Conservation (phyloP, 129 eudicot genomes). For the Deinandra increscens region DNA sequence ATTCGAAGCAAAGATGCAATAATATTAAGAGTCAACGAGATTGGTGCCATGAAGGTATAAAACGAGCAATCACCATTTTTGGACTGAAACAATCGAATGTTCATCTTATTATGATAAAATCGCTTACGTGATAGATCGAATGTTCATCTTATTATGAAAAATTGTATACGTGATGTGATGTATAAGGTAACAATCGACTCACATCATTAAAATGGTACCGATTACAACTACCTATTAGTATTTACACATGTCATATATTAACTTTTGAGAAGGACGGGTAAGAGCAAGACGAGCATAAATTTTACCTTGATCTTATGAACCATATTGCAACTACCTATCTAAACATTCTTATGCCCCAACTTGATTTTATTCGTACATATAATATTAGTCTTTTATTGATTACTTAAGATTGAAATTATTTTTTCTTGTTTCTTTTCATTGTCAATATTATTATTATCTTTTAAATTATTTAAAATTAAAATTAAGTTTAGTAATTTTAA, state of each 20-base stretch:
- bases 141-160: not conserved
- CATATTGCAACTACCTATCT: not conserved
- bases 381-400: no score
- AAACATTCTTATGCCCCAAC: not conserved
- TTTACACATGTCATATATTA: no score
- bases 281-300: not conserved
- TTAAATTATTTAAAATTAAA: no score
- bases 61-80: not conserved
- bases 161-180: not conserved
- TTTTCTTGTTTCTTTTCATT: no score
- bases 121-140: not conserved
- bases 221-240: no score
- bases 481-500: no score
- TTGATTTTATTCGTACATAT: not conserved
- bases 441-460: no score
- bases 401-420: no score
- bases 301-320: not conserved
- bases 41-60: not conserved
- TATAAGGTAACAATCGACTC: not conserved
- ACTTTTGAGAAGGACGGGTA: not conserved
- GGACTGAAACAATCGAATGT: not conserved
- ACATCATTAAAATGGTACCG: no score
- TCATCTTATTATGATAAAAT: not conserved
- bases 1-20: not conserved
- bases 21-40: not conserved